These are phyloP conservation scores for Penicillium sp. DNA, from an alignment of 2,329 filamentous ascomycete species.

Conservation along the genomic window DNA sequence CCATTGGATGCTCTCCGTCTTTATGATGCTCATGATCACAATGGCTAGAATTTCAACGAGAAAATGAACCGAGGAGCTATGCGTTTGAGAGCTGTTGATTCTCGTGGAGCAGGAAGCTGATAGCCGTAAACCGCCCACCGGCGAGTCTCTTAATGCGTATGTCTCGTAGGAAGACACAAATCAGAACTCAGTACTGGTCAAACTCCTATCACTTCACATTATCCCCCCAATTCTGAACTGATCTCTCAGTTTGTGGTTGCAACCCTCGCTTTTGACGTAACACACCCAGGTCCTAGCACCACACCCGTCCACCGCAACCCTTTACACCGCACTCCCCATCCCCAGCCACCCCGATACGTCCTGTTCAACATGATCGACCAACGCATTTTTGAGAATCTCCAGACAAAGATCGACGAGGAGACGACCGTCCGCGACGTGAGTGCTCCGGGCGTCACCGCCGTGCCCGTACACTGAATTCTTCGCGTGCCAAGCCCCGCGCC, in stretches of 20 bases:
- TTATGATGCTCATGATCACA: slow-evolving; percentile 22
- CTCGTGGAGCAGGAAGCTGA: too few relatives aligned
- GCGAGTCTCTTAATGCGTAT: too few relatives aligned
- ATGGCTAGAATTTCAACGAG: too few relatives aligned
- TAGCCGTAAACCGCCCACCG: too few relatives aligned
- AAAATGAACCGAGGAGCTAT: too few relatives aligned
- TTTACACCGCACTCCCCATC: slow-evolving; percentile 3
- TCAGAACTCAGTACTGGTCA: too few relatives aligned
- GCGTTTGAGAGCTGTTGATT: too few relatives aligned
- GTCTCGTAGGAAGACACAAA: too few relatives aligned
- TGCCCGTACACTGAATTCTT: slow-evolving; percentile 12
- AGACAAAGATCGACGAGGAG: slow-evolving; percentile 87
- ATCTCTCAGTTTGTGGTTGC: background rate
- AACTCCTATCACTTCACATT: too few relatives aligned
- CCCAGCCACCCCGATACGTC: too few relatives aligned
- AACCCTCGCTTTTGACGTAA: slow-evolving; percentile 16
- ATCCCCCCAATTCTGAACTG: too few relatives aligned
- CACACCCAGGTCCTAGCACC: background rate
- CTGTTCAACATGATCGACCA: slow-evolving; percentile 72
- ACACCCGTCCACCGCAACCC: background rate
- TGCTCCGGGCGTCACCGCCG: slow-evolving; percentile 11
- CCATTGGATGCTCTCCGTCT: slow-evolving; percentile 2
- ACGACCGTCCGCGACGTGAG: slow-evolving; percentile 69
- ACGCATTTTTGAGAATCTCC: slow-evolving; percentile 80
- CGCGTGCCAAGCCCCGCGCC: slow-evolving; percentile 22